Percentiles rank a stretch among this genome's conserved stretches.
Evolutionary conservation across 1,284 basidiomycete species (phyloP).

Genomic region (Heterobasidion annosum): DNA sequence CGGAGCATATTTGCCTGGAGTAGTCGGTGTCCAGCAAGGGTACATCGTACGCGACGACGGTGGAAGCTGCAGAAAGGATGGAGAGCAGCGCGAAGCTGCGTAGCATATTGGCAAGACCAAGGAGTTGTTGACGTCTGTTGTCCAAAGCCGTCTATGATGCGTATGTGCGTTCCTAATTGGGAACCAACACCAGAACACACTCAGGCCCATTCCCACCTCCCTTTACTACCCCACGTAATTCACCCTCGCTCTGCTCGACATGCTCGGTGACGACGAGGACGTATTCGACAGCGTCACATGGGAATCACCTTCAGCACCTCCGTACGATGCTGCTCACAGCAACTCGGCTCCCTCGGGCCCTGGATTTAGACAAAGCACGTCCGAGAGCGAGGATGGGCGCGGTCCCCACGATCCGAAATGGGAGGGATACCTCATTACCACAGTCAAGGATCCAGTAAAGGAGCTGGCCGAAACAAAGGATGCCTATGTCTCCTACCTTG

Average conservation of each 20-base stretch:
- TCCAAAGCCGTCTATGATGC: not conserved
- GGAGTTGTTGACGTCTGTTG: constrained; percentile 19
- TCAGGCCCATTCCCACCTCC: too few relatives aligned
- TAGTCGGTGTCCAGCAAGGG: constrained; percentile 68
- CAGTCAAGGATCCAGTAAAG: constrained; percentile 88
- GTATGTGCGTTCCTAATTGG: not conserved
- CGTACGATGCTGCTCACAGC: constrained; percentile 33
- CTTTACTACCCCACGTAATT: not conserved
- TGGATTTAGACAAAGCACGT: constrained; percentile 70
- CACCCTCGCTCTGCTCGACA: constrained; percentile 17
- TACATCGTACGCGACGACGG: constrained; percentile 48
- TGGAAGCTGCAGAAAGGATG: constrained; percentile 11
- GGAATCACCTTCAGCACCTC: constrained; percentile 59
- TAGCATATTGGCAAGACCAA: constrained; percentile 8
- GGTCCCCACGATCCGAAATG: constrained; percentile 75
- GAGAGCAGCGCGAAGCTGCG: constrained; percentile 23
- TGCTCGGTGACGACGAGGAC: constrained; percentile 77
- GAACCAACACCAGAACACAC: too few relatives aligned
- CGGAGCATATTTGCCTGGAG: constrained; percentile 85
- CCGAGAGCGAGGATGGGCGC: constrained; percentile 48
- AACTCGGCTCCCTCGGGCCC: constrained; percentile 40
- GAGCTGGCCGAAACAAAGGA: constrained; percentile 96
- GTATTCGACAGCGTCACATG: constrained; percentile 82
- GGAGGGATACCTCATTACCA: constrained; percentile 82
- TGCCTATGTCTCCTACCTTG: constrained; percentile 91